These are phyloP conservation scores for Microsporum audouinii DNA, from an alignment of 2,329 filamentous ascomycete genomes.

Conservation along the genomic window DNA sequence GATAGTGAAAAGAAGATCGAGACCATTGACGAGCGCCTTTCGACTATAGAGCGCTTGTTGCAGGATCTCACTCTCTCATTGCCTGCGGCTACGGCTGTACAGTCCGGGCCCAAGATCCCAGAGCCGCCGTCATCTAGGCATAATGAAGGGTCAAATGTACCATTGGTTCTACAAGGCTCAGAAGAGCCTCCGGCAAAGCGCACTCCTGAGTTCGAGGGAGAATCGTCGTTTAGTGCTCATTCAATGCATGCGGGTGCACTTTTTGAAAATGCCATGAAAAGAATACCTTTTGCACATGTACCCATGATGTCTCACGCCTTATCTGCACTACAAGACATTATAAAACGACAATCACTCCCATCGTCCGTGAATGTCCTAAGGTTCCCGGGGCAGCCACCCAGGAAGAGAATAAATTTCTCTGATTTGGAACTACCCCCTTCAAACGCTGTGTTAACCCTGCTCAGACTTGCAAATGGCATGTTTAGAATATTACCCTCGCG, in stretches of 20 bases:
- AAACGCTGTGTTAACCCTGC: constrained; percentile 23
- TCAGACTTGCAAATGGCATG: constrained; percentile 27
- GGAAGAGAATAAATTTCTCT: constrained; percentile 21
- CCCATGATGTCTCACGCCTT: constrained; percentile 31
- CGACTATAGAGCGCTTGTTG: constrained; percentile 37
- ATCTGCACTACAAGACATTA: constrained; percentile 29
- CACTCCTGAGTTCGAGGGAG: constrained; percentile 36
- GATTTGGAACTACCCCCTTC: constrained; percentile 29
- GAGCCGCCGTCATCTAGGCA: constrained; percentile 13
- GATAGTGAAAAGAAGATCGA: constrained; percentile 44
- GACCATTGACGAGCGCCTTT: constrained; percentile 40
- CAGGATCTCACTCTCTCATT: constrained; percentile 21
- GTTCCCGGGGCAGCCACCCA: constrained; percentile 20
- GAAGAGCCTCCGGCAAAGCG: constrained; percentile 16
- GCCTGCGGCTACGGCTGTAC: constrained; percentile 10
- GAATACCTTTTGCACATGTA: constrained; percentile 26
- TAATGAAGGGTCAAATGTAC: constrained; percentile 1
- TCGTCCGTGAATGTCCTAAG: constrained; percentile 19
- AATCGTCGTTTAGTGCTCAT: constrained; percentile 39
- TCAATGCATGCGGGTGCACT: constrained; percentile 37
- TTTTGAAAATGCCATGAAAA: constrained; percentile 32
- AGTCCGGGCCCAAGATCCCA: constrained; percentile 20
- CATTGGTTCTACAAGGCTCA: constrained; percentile 17
- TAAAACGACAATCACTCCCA: constrained; percentile 27
- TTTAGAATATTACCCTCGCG: not conserved